phyloP scores from a whole-genome alignment of 1,139 yeast genomes.

The Suhomyces bribrorum region DNA sequence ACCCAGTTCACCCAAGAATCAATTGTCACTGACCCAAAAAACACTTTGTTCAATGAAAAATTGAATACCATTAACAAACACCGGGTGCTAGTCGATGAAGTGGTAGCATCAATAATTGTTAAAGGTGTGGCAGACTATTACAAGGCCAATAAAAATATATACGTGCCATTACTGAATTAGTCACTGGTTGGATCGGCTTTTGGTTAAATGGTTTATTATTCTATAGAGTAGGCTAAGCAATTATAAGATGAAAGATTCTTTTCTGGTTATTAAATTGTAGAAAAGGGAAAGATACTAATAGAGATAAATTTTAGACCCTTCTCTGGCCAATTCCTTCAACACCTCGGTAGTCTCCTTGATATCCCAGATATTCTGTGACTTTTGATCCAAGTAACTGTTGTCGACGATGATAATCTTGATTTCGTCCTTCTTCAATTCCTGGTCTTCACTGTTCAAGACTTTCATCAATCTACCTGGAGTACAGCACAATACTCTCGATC shows the following conservation, averaged over 20 bases:
- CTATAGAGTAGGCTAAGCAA: neutral
- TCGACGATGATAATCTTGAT: constrained; percentile 63
- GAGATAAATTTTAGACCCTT: constrained; percentile 51
- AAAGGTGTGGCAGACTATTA: constrained; percentile 33
- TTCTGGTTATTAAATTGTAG: too few relatives aligned
- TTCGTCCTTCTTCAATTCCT: constrained; percentile 45
- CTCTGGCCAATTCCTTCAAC: constrained; percentile 41
- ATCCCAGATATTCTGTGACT: constrained; percentile 67
- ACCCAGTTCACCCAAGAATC: constrained; percentile 23
- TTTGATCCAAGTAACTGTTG: constrained; percentile 61
- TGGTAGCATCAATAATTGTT: constrained; percentile 13
- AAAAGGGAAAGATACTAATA: too few relatives aligned
- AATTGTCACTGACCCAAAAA: constrained; percentile 3
- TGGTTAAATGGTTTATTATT: neutral
- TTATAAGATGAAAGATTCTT: too few relatives aligned
- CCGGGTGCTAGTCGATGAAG: constrained; percentile 2
- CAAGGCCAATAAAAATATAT: constrained; percentile 31
- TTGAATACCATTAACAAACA: constrained; percentile 1
- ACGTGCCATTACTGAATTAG: constrained; percentile 36
- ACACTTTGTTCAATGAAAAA: neutral
- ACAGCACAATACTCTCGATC: constrained; percentile 57
- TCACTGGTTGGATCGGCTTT: too few relatives aligned
- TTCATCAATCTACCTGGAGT: constrained; percentile 65
- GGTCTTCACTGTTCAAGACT: constrained; percentile 44
- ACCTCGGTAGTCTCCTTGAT: constrained; percentile 46